Evolutionary conservation across 441 rosid genomes (phyloP).

Genomic region (Flueggea neowawraea): DNA sequence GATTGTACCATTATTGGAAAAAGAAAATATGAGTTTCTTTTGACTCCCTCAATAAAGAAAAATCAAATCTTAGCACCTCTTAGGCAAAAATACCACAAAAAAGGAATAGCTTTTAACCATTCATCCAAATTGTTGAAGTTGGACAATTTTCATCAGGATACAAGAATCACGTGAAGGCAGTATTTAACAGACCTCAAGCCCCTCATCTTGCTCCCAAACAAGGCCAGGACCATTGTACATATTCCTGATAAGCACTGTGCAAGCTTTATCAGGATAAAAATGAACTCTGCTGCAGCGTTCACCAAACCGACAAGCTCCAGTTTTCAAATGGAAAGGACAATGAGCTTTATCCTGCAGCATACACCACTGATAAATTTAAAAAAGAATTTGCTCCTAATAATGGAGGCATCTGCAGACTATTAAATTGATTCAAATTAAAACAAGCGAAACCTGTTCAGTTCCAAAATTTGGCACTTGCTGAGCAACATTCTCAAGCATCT

Average conservation of each 20-base stretch:
- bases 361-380: constrained; percentile 7
- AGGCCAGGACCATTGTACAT: constrained; percentile 97
- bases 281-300: constrained; percentile 95
- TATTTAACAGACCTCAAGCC: constrained; percentile 97
- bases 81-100: constrained; percentile 4
- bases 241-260: constrained; percentile 85
- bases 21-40: no score
- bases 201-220: constrained; percentile 98
- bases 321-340: constrained; percentile 96
- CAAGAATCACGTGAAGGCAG: constrained; percentile 66
- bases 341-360: constrained; percentile 87
- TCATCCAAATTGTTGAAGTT: constrained; percentile 9
- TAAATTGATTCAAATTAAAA: neutral
- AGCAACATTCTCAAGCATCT: constrained; percentile 70
- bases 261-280: constrained; percentile 83
- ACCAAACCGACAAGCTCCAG: constrained; percentile 98
- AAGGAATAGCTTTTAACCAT: constrained; percentile 4
- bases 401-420: neutral
- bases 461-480: constrained; percentile 93
- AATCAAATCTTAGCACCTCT: neutral
- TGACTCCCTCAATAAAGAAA: neutral
- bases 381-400: neutral
- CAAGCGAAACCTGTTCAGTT: constrained; percentile 69
- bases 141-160: constrained; percentile 61
- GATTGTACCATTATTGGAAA: no score